These are phyloP conservation scores for Chloromonas sp. DNA, from an alignment of 163 green algal species.

Conservation along the genomic window DNA sequence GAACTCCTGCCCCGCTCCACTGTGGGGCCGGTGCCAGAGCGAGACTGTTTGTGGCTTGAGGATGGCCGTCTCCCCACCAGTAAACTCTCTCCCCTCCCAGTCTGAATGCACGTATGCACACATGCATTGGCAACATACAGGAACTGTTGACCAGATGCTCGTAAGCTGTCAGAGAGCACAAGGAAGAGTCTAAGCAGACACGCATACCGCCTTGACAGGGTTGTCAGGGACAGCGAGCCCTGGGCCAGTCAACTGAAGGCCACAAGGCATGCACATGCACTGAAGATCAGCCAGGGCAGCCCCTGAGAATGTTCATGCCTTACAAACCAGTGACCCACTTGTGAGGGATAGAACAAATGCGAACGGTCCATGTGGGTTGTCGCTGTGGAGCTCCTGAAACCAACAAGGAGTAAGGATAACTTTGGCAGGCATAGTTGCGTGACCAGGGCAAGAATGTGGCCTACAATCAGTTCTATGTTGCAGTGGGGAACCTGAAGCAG, in stretches of 20 bases:
- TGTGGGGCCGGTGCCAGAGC: slow-evolving; percentile 64
- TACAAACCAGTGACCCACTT: slow-evolving; percentile 2
- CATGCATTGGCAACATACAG: too few species aligned
- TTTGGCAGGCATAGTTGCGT: neutral
- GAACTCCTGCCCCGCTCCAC: slow-evolving; percentile 45
- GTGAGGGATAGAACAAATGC: slow-evolving; percentile 80
- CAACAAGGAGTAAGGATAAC: neutral
- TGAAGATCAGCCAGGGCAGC: neutral
- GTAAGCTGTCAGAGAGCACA: too few species aligned
- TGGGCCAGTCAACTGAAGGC: too few species aligned
- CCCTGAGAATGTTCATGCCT: neutral
- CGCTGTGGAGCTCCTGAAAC: slow-evolving; percentile 69
- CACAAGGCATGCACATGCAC: too few species aligned
- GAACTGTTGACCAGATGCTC: too few species aligned
- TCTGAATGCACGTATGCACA: slow-evolving; percentile 4
- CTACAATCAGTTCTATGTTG: too few species aligned
- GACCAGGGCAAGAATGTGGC: neutral
- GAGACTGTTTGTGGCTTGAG: slow-evolving; percentile 57
- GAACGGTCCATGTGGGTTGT: slow-evolving; percentile 75
- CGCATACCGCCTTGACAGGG: too few species aligned
- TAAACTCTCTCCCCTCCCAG: slow-evolving; percentile 43
- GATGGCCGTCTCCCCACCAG: slow-evolving; percentile 73
- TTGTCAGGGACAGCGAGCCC: too few species aligned
- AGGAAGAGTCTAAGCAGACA: too few species aligned
- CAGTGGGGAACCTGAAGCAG: too few species aligned